Conservation (phyloP, 1,139 yeast genomes). For the Hyphopichia pseudoburtonii region DNA sequence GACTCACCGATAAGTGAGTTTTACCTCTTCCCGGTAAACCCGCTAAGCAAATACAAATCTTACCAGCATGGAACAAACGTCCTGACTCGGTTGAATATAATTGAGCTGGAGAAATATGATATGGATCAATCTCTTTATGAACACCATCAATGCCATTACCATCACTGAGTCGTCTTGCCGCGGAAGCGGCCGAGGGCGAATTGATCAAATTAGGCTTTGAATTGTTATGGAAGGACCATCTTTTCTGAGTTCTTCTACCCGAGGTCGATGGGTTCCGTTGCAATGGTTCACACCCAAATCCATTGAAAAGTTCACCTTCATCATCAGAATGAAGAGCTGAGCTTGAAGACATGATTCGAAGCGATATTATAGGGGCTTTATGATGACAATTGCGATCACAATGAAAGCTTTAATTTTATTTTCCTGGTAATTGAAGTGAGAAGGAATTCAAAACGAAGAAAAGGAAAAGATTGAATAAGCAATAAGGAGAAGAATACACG, state of each 20-base stretch:
- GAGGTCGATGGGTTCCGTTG: slow-evolving; percentile 23
- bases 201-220: slow-evolving; percentile 40
- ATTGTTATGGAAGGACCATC: slow-evolving; percentile 46
- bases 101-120: slow-evolving; percentile 76
- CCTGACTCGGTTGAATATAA: slow-evolving; percentile 89
- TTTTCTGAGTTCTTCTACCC: slow-evolving; percentile 36
- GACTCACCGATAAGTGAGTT: slow-evolving; percentile 86
- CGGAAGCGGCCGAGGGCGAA: slow-evolving; percentile 25
- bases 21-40: slow-evolving; percentile 98
- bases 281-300: slow-evolving; percentile 40
- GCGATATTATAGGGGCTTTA: too few relatives aligned
- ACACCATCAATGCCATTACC: slow-evolving; percentile 52
- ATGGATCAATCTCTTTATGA: slow-evolving; percentile 51
- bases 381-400: too few relatives aligned
- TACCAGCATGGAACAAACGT: slow-evolving; percentile 91
- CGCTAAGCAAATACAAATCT: slow-evolving; percentile 81
- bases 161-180: slow-evolving; percentile 38
- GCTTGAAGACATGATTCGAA: not conserved
- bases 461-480: too few relatives aligned
- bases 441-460: too few relatives aligned
- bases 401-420: too few relatives aligned
- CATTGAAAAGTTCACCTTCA: slow-evolving; percentile 37
- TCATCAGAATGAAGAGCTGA: slow-evolving; percentile 17
- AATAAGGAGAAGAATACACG: too few relatives aligned
- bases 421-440: too few relatives aligned